Percentiles rank a stretch among this genome's conserved stretches.
These are phyloP conservation scores for Jacaranda copaia DNA, from an alignment of 257 asterid genomes.

Conservation along the genomic window DNA sequence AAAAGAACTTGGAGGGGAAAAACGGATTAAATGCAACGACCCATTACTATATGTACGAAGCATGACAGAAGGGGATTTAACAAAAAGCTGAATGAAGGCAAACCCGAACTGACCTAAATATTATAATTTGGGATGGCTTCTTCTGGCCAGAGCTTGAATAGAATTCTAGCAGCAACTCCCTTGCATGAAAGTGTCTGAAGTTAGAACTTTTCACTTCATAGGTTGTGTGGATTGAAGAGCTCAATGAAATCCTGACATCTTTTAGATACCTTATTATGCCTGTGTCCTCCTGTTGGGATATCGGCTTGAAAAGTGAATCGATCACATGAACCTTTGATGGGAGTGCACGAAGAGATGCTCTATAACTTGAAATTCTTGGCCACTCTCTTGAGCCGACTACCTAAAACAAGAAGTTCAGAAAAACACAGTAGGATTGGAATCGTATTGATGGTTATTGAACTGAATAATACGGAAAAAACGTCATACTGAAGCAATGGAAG, in stretches of 20 bases:
- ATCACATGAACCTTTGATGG: constrained; percentile 48
- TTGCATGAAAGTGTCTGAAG: background rate
- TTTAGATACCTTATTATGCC: constrained; percentile 50
- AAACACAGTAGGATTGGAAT: background rate
- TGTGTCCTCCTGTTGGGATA: constrained; percentile 47
- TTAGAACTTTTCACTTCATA: background rate
- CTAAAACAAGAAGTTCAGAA: constrained; percentile 29
- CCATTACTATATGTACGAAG: no score
- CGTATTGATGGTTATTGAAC: background rate
- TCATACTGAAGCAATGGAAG: constrained; percentile 65
- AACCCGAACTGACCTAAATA: constrained; percentile 48
- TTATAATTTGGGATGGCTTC: constrained; percentile 57
- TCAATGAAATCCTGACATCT: no score
- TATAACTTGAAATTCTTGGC: constrained; percentile 61
- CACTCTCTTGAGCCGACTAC: constrained; percentile 65
- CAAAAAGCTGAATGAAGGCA: background rate
- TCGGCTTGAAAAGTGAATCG: constrained; percentile 54
- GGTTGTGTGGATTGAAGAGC: background rate
- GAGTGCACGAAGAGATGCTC: constrained; percentile 48
- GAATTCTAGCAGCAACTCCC: constrained; percentile 61
- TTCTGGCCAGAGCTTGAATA: constrained; percentile 47
- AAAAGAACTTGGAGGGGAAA: no score
- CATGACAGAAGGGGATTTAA: no score
- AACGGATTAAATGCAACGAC: no score
- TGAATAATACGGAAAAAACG: constrained; percentile 10